Evolutionary conservation across 306 rosid species (phyloP), one percentile per base, ranked within the genome.

Genomic region (Myrica gale): DNA sequence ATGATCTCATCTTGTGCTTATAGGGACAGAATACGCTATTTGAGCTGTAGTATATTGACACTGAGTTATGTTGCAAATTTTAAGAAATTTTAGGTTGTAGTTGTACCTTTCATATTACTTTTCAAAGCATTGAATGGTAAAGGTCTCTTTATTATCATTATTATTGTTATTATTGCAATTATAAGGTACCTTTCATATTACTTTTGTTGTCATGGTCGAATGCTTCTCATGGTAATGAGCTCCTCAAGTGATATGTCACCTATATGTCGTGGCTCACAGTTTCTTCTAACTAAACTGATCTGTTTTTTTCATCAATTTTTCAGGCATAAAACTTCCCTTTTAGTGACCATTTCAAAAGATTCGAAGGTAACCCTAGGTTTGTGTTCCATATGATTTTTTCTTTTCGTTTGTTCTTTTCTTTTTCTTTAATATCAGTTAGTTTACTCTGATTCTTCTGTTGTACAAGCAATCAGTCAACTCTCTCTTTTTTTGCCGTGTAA

Each of bases 291-390:
- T 76, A 48, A 60, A 47, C 62, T 82, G 74, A 72, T 74, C 51
- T 76, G 53, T 82, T 55, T 69, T 83, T 68, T 56, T 65, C 58
- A 74, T 79, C 69, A 45, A 54, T 80, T 81, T 77, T 74, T 69
- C 90, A 93, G 98, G 78, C 96, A 93, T 77, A 88, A 80, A 74
- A 71, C 90, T 21, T 89, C 97, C 10, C 93, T 88, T 78, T 88
- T 93, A 90, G 93, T 78, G 81, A 84, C 91, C 67, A 82, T 91
- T 73, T 84, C 98, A n/a, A 86, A 84, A 83, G 93, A 91, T 82
- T 91, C 97, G 5, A 93, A 88, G 98, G 97, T 89, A n/a, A n/a
- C n/a, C n/a, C n/a, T n/a, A 72, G 39, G 43, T 52, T 20, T 68
- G 52, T 15, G 42, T 79, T 46, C 21, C 46, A 44, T 57, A 52